Evolutionary conservation across 768 basidiomycete genomes (phyloP).

Genomic region (Phallus indusiatus): DNA sequence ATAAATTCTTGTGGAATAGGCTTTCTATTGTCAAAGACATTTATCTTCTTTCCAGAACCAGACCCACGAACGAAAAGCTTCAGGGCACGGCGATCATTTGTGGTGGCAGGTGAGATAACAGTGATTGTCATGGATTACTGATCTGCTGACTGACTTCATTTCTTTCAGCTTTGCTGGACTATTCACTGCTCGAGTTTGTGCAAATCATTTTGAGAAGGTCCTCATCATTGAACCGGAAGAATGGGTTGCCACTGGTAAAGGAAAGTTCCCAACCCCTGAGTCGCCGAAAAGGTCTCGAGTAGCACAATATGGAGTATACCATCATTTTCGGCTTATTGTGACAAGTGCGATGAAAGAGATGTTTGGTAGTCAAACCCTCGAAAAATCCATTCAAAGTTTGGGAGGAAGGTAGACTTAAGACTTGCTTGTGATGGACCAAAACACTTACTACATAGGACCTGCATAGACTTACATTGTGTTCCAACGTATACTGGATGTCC

Average conservation of each 20-base stretch:
- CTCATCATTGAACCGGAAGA: slow-evolving; percentile 12
- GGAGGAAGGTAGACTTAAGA: slow-evolving; percentile 12
- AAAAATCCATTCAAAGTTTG: slow-evolving; percentile 7
- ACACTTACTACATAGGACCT: background rate
- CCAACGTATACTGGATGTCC: background rate
- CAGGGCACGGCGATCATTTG: slow-evolving; percentile 1
- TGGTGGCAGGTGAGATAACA: slow-evolving; percentile 1
- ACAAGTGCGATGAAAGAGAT: slow-evolving; percentile 10
- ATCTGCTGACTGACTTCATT: background rate
- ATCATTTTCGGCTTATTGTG: slow-evolving; percentile 8
- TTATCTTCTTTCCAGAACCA: background rate
- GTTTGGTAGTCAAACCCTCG: slow-evolving; percentile 14
- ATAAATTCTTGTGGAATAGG: background rate
- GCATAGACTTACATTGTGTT: background rate
- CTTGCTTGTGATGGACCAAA: background rate
- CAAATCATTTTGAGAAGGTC: slow-evolving; percentile 12
- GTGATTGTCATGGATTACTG: background rate
- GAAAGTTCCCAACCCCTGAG: background rate
- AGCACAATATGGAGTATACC: slow-evolving; percentile 9
- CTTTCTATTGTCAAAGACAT: background rate
- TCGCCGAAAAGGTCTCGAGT: slow-evolving; percentile 12
- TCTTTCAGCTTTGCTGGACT: slow-evolving; percentile 12
- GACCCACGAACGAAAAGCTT: background rate
- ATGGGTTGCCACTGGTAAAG: background rate
- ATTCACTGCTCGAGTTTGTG: slow-evolving; percentile 11